Conservation (phyloP, 2,329 filamentous ascomycete species). For the Fusarium phyllophilum region DNA sequence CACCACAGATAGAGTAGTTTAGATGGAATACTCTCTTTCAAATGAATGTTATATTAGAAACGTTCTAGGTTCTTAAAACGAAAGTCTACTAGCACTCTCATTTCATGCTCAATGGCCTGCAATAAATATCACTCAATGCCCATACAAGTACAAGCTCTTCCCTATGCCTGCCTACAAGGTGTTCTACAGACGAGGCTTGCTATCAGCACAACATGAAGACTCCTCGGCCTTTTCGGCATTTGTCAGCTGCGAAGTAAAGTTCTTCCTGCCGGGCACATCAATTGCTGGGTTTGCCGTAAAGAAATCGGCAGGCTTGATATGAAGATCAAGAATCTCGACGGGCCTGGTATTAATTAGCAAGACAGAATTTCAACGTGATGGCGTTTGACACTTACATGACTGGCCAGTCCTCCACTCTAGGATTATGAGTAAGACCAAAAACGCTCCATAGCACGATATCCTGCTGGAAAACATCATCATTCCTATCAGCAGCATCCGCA, state of each 20-base stretch:
- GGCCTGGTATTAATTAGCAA: not conserved
- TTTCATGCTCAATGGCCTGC: too few species aligned
- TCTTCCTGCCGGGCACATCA: not conserved
- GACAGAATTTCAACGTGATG: rapidly evolving
- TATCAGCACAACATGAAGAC: rapidly evolving
- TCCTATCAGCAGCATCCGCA: slow-evolving; percentile 1
- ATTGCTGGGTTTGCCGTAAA: not conserved
- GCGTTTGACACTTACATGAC: not conserved
- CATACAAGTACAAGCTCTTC: too few species aligned
- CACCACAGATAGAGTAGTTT: rapidly evolving
- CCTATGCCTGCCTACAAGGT: rapidly evolving
- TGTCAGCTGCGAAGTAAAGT: not conserved
- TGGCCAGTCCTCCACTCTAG: slow-evolving; percentile 7
- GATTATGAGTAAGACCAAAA: slow-evolving; percentile 8
- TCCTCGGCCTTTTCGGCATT: rapidly evolving
- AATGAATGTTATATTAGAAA: rapidly evolving
- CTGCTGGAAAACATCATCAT: slow-evolving; percentile 7
- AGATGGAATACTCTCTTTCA: rapidly evolving
- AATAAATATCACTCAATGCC: too few species aligned
- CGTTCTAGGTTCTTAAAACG: rapidly evolving
- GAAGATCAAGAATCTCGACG: slow-evolving; percentile 1
- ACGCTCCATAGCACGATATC: slow-evolving; percentile 16
- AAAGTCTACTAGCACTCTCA: not conserved
- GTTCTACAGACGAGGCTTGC: not conserved
- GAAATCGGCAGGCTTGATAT: slow-evolving; percentile 7